Evolutionary conservation across 257 asterid genomes (phyloP).

Genomic region (Ophiorrhiza pumila): DNA sequence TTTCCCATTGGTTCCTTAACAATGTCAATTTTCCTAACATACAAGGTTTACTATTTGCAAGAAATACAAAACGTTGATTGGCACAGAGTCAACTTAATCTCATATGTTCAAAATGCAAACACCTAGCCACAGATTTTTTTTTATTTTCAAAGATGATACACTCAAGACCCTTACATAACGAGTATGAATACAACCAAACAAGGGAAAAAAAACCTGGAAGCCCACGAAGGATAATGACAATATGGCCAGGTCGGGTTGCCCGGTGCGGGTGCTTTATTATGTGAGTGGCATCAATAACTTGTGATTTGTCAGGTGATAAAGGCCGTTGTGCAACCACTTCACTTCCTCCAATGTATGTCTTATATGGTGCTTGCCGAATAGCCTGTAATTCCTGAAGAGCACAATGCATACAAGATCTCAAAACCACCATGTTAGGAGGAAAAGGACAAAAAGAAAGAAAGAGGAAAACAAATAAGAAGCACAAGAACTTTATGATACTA

Average conservation of each 20-base stretch:
- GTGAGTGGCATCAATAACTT: slow-evolving; percentile 67
- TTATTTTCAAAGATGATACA: neutral
- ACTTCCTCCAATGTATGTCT: slow-evolving; percentile 38
- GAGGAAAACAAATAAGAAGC: neutral
- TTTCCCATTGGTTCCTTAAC: neutral
- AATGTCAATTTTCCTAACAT: neutral
- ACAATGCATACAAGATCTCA: slow-evolving; percentile 2
- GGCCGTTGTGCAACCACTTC: slow-evolving; percentile 37
- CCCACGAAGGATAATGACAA: slow-evolving; percentile 84
- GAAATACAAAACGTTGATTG: neutral
- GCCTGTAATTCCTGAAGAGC: slow-evolving; percentile 45
- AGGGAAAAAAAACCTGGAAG: slow-evolving; percentile 67
- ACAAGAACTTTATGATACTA: neutral
- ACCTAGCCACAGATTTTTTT: neutral
- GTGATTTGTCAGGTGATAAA: slow-evolving; percentile 47
- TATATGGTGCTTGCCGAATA: slow-evolving; percentile 41
- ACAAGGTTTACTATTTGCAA: neutral
- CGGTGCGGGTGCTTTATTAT: slow-evolving; percentile 85
- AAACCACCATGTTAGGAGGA: neutral
- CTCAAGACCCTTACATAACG: neutral
- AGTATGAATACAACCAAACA: neutral
- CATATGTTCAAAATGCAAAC: neutral
- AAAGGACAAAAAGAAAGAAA: neutral
- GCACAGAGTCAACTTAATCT: neutral
- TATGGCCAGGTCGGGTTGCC: slow-evolving; percentile 81